phyloP scores from a whole-genome alignment of 1,284 basidiomycete genomes.

The Termitomyces sp. region DNA sequence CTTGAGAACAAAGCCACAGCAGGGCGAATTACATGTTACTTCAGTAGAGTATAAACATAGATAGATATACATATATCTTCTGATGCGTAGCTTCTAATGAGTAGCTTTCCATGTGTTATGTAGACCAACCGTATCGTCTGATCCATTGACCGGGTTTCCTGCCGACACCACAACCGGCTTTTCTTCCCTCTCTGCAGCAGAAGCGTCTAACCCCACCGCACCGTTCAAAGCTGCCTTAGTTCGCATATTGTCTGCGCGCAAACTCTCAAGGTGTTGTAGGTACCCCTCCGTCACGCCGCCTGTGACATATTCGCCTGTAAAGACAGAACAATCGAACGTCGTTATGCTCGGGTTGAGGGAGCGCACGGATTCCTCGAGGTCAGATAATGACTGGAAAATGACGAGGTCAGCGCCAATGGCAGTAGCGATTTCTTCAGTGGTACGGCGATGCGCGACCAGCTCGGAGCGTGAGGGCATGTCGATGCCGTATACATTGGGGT shows the following conservation, averaged over 20 bases:
- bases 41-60: constrained; percentile 9
- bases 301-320: constrained; percentile 95
- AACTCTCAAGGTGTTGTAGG: constrained; percentile 68
- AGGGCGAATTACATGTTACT: constrained; percentile 1
- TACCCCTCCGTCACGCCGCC: constrained; percentile 92
- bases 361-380: constrained; percentile 85
- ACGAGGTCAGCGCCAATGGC: constrained; percentile 95
- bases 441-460: constrained; percentile 86
- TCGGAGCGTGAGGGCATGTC: constrained; percentile 97
- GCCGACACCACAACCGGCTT: constrained; percentile 13
- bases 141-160: constrained; percentile 37
- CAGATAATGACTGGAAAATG: constrained; percentile 94
- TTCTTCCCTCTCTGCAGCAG: constrained; percentile 27
- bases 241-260: constrained; percentile 82
- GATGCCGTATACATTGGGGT: constrained; percentile 97
- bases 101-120: constrained; percentile 60
- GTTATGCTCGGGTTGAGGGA: constrained; percentile 81
- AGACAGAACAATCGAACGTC: constrained; percentile 95
- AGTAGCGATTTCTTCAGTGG: constrained; percentile 71
- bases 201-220: constrained; percentile 28
- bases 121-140: constrained; percentile 72
- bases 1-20: not conserved
- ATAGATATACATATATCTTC: constrained; percentile 8
- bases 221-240: constrained; percentile 45
- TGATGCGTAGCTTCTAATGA: constrained; percentile 21